A percentile compares a stretch with the other conserved stretches of the same genome.
Conservation (phyloP, 2,329 filamentous ascomycete genomes). For the Verticillium klebahnii region DNA sequence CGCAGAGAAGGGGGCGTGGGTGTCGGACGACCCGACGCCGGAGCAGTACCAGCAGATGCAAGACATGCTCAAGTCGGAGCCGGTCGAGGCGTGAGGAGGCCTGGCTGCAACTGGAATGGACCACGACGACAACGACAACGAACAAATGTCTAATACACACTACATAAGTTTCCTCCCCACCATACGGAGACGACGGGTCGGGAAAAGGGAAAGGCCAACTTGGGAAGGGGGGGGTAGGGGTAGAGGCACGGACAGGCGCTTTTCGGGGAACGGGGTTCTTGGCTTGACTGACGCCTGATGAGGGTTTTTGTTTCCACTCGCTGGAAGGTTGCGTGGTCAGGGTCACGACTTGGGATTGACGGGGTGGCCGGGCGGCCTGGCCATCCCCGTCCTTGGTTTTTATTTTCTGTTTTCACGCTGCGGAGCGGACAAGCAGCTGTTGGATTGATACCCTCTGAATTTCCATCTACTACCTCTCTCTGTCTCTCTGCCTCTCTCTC, state of each 20-base stretch:
- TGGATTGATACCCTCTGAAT: slow-evolving; percentile 2
- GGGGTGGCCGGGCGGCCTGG: not conserved
- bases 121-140: not conserved
- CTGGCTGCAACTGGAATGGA: not conserved
- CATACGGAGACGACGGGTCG: not conserved
- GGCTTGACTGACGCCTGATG: not conserved
- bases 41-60: slow-evolving; percentile 59
- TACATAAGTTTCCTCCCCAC: not conserved
- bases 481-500: not conserved
- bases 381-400: not conserved
- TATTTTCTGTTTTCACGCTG: not conserved
- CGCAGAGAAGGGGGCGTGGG: slow-evolving; percentile 84
- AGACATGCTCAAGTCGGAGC: slow-evolving; percentile 19
- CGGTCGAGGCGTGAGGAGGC: not conserved
- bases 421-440: not conserved
- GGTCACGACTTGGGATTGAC: not conserved
- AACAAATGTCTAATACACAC: not conserved
- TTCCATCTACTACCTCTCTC: not conserved
- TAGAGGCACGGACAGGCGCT: not conserved
- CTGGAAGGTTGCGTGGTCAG: not conserved
- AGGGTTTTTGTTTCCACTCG: not conserved
- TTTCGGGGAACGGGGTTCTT: not conserved
- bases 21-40: slow-evolving; percentile 65
- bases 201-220: not conserved
- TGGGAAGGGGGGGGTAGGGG: not conserved